Evolutionary conservation across 352 stramenopile species (phyloP), one percentile per base, ranked within the genome.

Genomic region (Globisporangium megalacanthum): DNA sequence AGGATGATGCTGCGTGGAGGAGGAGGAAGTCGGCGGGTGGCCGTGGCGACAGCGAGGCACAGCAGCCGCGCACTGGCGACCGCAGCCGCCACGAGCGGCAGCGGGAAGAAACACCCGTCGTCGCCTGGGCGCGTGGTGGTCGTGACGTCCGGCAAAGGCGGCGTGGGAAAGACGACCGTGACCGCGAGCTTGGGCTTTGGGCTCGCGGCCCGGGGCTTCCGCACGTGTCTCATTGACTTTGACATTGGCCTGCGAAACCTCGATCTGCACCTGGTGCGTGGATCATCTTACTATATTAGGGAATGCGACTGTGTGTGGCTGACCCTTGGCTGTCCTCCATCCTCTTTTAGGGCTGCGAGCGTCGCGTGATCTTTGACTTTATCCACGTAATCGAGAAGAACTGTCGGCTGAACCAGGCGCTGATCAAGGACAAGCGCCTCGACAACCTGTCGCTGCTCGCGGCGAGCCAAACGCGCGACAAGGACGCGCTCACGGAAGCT

Each of bases 291-390:
- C n/a, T 14, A 45, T 45, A 14, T 14, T n/a, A n/a, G 39, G 39
- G 39, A 45, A 17, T 6, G 9, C 39, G 14, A 29, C 25, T 45
- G 35, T 36, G 5, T 39, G 11, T 39, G 35, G 6, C 35, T 39
- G 35, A 39, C 10, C 3, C 35, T 13, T 5, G 35, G 6, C 35
- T n/a, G n/a, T n/a, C n/a, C n/a, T n/a, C n/a, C n/a, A n/a, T n/a
- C 35, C 6, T 39, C 10, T 39, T 8, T 5, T 37, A 72, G 65
- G 83, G 91, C 52, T 93, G 87, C 57, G 91, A 98, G 68, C 87
- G 91, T 10, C 83, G 91, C 47, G 91, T 98, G 29, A 96, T 98
- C 68, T 98, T 98, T 56, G 91, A 98, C 63, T 97, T 98, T 56
- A 95, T 98, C 70, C 85, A 98, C 70, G 89, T 97, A 54, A 84